Evolutionary conservation across 2,329 filamentous ascomycete species (phyloP), one percentile per base, ranked within the genome.

Genomic region (Dryadomyces quercivorus): DNA sequence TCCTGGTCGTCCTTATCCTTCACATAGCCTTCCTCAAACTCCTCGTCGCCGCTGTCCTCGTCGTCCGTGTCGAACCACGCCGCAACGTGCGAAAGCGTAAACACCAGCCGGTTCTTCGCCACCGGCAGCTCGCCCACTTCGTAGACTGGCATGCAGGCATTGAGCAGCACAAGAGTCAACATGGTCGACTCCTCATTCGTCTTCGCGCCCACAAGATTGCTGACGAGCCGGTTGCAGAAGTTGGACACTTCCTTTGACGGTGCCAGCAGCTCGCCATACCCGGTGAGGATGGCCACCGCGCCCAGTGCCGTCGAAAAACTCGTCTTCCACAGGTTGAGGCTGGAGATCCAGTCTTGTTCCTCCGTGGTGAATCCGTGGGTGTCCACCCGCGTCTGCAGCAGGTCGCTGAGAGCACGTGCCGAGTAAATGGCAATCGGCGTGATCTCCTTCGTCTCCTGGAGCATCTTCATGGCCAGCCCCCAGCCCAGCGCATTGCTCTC

Each of bases 1-100:
- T 16, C 38, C 20, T 44, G 5, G 4, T 18, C 7, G 7, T 7
- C 46, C 1, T 47, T n/a, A 6, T 13, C 22, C n/a, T 45, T 38
- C 2, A 21, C 22, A 5, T 47, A 46, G 0, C 46, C 34, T 5
- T 48, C 26, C 2, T 48, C 52, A 34, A 46, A 50, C 8, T 53
- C 50, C 9, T 53, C 50, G 21, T 55, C 53, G 4, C 49, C 26
- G 1, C 69, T 67, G 16, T 75, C 69, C 0, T 20, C 50, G 2
- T 52, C 50, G 3, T 12, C 50, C 2, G 9, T 12, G 2, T 21
- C 49, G 0, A 91, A 70, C 80, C 86, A 91, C 9, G 81, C 77
- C 0, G 86, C 77, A 8, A 95, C 75, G 59, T 91, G 84, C 63
- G 86, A 88, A 45, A 92, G 81, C 9, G 92, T 82, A 69, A 95